A percentile compares a stretch with the other conserved stretches of the same genome.
Conservation (phyloP, 495 filamentous ascomycete species). For the Tuber aestivum region DNA sequence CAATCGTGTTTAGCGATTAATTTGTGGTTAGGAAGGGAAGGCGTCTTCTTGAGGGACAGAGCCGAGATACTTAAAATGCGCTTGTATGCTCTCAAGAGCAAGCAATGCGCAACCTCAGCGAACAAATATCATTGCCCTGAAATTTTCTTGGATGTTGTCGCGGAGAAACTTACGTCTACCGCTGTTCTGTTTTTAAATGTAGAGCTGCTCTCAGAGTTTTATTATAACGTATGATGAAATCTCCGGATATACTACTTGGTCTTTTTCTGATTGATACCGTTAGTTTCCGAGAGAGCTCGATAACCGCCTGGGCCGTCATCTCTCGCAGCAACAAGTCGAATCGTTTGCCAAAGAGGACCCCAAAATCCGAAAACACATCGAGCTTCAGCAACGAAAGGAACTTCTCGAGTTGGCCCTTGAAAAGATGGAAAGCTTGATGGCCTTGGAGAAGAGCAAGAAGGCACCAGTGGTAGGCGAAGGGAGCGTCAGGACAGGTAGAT, state of each 20-base stretch:
- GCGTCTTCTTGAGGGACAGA: constrained; percentile 84
- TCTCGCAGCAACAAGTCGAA: constrained; percentile 74
- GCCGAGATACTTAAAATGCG: constrained; percentile 86
- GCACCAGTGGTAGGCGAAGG: constrained; percentile 14
- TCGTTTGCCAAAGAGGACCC: constrained; percentile 88
- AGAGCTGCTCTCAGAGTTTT: constrained; percentile 92
- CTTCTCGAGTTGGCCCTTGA: constrained; percentile 82
- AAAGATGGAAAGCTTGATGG: constrained; percentile 85
- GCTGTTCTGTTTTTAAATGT: constrained; percentile 97
- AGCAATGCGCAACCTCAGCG: constrained; percentile 71
- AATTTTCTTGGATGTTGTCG: constrained; percentile 92
- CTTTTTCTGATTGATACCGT: not conserved
- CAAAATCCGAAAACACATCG: constrained; percentile 78
- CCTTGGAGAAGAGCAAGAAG: constrained; percentile 55
- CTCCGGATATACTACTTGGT: not conserved
- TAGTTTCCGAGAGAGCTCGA: constrained; percentile 87
- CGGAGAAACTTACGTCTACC: constrained; percentile 87
- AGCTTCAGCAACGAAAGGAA: constrained; percentile 86
- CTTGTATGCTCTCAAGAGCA: constrained; percentile 73
- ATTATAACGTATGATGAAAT: constrained; percentile 57
- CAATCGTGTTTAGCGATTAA: constrained; percentile 22
- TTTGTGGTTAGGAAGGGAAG: constrained; percentile 64
- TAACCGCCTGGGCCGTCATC: constrained; percentile 70
- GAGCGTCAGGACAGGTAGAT: constrained; percentile 24
- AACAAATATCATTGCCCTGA: constrained; percentile 98